Base-by-base conservation (phyloP, 352 stramenopile genomes). In the Thraustotheca clavata region DNA sequence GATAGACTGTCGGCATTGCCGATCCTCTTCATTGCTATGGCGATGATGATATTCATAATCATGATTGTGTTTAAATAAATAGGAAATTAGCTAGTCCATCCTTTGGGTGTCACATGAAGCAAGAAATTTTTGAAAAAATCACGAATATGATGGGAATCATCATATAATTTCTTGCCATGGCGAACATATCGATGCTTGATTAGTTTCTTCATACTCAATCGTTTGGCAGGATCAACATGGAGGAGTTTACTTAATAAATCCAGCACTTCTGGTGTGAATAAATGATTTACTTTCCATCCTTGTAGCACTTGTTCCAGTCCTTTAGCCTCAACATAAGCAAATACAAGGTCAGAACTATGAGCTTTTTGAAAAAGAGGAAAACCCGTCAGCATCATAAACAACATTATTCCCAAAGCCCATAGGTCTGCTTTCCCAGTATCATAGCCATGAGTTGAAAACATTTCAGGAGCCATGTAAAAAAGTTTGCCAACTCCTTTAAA, bases 301-400 rank as follows among this genome's bases (percentile, higher is more conserved):
- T 49, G 33, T n/a, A 86, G 34, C 18, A 86, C 66, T 2, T 65
- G 63, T 14, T 49, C 39, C 29, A 88, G 61, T 0, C 77, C 79
- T 6, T 69, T 67, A n/a, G 49, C 60, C 39, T 73, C 54, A 14
- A 88, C 67, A 3, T 80, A 52, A 0, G 72, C 73, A 61, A 86
- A 88, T 8, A 76, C 73, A 11, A 74, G 73, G 61, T 88, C 79
- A 0, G 35, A 57, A 3, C 80, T 69, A 31, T 59, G 62, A 0
- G 77, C 67, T 11, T 57, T 69, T 62, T 76, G 72, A 16, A 85
- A 81, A 8, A 76, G 77, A 20, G 79, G 77, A 11, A 69, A 76
- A 35, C 66, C 66, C 49, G 66, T 70, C 18, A 71, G n/a, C 57
- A 71, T 68, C 36, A 71, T 71, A 49, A 71, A 71, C 1, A 71